phyloP scores from a whole-genome alignment of 768 basidiomycete species.

The Phlebiopsis flavidoalba region DNA sequence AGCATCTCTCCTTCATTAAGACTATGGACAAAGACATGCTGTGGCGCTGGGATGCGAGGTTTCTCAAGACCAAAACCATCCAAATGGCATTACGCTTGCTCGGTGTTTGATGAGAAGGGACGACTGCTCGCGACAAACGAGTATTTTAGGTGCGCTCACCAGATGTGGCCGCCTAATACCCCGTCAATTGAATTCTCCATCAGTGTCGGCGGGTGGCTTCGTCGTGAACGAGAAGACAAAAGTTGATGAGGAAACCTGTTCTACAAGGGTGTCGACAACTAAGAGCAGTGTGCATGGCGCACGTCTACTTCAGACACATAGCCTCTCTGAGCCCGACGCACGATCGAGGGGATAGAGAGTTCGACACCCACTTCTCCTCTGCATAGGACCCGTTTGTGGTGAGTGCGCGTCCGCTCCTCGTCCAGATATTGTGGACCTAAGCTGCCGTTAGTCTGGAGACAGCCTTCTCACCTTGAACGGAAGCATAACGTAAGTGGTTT shows the following conservation, averaged over 20 bases:
- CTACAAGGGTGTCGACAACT: conserved; percentile 70
- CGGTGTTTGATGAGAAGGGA: conserved; percentile 78
- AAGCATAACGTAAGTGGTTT: conserved; percentile 69
- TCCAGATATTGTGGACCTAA: neutral
- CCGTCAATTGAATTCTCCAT: neutral
- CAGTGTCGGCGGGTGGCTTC: conserved; percentile 88
- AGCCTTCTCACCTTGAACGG: conserved; percentile 64
- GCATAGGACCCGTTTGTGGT: conserved; percentile 70
- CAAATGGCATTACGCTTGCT: conserved; percentile 94
- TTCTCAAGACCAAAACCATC: conserved; percentile 82
- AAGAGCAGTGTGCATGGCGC: conserved; percentile 77
- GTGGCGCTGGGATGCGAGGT: conserved; percentile 88
- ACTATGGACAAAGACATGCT: conserved; percentile 91
- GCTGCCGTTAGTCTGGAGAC: conserved; percentile 50
- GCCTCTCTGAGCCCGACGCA: conserved; percentile 32
- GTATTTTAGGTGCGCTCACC: conserved; percentile 64
- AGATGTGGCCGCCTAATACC: neutral
- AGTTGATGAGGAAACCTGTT: conserved; percentile 94
- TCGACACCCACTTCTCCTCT: conserved; percentile 55
- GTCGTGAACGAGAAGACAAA: conserved; percentile 95
- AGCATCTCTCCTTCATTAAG: conserved; percentile 72
- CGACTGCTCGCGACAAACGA: conserved; percentile 89
- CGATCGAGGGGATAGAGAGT: conserved; percentile 3
- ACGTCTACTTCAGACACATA: conserved; percentile 64
- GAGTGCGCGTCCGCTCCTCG: conserved; percentile 4